Percentiles rank a stretch among this genome's conserved stretches.
These are phyloP conservation scores for Suillus spraguei DNA, from an alignment of 768 basidiomycete species.

Conservation along the genomic window DNA sequence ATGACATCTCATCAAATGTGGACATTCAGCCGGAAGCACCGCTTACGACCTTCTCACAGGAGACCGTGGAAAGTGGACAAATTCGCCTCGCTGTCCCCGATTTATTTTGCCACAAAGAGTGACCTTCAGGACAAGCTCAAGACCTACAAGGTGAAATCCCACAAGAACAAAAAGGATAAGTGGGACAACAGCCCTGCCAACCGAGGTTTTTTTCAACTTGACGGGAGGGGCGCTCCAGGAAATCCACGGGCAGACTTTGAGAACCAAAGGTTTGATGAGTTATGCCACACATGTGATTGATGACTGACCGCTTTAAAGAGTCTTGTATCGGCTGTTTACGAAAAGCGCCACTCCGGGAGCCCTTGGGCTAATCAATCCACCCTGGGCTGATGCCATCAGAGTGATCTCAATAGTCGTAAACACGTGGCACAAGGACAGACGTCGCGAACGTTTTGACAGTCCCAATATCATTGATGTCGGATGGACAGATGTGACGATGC, in stretches of 20 bases:
- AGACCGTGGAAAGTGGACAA: slow-evolving; percentile 20
- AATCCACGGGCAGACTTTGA: slow-evolving; percentile 46
- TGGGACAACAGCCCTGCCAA: slow-evolving; percentile 49
- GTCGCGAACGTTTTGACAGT: slow-evolving; percentile 32
- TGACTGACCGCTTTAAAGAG: slow-evolving; percentile 22
- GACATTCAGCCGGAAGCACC: slow-evolving; percentile 23
- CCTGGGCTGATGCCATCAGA: slow-evolving; percentile 36
- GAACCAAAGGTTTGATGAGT: slow-evolving; percentile 43
- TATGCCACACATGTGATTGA: background rate
- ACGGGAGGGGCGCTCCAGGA: slow-evolving; percentile 14
- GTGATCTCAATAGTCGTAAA: slow-evolving; percentile 41
- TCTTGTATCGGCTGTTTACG: slow-evolving; percentile 34
- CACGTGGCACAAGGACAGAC: slow-evolving; percentile 37
- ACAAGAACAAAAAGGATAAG: slow-evolving; percentile 28
- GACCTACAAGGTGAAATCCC: slow-evolving; percentile 40
- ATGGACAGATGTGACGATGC: slow-evolving; percentile 41
- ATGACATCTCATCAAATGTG: slow-evolving; percentile 38
- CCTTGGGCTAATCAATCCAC: slow-evolving; percentile 31
- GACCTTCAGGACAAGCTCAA: slow-evolving; percentile 42
- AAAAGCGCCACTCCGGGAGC: slow-evolving; percentile 27
- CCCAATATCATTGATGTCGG: slow-evolving; percentile 43
- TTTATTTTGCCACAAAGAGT: slow-evolving; percentile 36
- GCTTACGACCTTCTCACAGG: slow-evolving; percentile 17
- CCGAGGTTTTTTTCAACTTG: slow-evolving; percentile 30
- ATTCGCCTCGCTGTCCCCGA: slow-evolving; percentile 52